These are phyloP conservation scores for Pueraria montana DNA, from an alignment of 306 rosid genomes.

Conservation along the genomic window DNA sequence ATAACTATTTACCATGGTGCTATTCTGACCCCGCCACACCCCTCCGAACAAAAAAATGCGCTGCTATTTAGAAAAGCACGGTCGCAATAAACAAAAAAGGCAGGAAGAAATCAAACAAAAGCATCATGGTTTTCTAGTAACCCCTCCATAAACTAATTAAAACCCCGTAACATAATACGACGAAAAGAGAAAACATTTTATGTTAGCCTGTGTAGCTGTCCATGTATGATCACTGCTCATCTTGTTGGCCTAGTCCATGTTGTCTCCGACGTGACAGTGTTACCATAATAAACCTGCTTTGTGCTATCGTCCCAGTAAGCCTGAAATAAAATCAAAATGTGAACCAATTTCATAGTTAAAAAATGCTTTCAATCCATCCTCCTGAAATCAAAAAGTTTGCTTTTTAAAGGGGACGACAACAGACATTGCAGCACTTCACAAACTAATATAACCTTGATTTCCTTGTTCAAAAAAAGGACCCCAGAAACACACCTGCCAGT, in stretches of 20 bases:
- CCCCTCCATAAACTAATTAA: slow-evolving; percentile 11
- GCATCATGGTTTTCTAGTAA: slow-evolving; percentile 20
- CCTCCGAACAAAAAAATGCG: neutral
- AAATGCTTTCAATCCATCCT: slow-evolving; percentile 28
- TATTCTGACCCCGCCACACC: neutral
- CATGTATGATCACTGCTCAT: neutral
- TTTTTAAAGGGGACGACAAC: neutral
- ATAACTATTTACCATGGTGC: neutral
- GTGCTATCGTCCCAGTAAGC: slow-evolving; percentile 87
- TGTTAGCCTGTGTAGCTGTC: slow-evolving; percentile 31
- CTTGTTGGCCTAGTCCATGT: slow-evolving; percentile 68
- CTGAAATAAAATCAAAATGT: slow-evolving; percentile 57
- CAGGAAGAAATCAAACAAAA: neutral
- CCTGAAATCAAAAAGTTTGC: slow-evolving; percentile 31
- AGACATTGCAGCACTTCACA: slow-evolving; percentile 30
- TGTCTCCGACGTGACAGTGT: slow-evolving; percentile 74
- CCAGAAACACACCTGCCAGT: slow-evolving; percentile 80
- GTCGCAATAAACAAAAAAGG: neutral
- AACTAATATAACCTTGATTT: neutral
- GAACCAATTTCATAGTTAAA: slow-evolving; percentile 2
- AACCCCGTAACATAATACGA: neutral
- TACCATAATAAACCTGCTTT: slow-evolving; percentile 88
- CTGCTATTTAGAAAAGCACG: slow-evolving; percentile 32
- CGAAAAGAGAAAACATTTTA: neutral
- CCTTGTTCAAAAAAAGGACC: neutral